Conservation (phyloP, 495 filamentous ascomycete genomes). For the Penicillium manginii region DNA sequence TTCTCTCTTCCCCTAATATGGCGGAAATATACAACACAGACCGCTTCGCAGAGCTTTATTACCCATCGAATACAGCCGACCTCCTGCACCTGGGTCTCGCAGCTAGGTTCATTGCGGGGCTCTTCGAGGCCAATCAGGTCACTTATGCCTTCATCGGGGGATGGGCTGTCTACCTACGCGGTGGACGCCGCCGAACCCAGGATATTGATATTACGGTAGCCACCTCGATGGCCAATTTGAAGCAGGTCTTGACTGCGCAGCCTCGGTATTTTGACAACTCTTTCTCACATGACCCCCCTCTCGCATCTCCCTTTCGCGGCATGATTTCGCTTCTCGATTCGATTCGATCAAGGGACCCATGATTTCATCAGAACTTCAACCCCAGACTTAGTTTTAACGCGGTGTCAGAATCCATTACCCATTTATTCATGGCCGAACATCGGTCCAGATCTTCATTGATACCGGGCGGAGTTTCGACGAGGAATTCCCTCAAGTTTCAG, state of each 20-base stretch:
- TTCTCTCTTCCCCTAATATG: conserved; percentile 17
- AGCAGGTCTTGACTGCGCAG: conserved; percentile 24
- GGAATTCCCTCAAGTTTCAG: conserved; percentile 26
- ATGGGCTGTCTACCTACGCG: conserved; percentile 27
- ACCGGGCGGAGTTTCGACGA: conserved; percentile 22
- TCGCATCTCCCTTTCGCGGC: conserved; percentile 5
- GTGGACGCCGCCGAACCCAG: conserved; percentile 23
- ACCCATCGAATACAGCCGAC: conserved; percentile 28
- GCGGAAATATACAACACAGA: conserved; percentile 32
- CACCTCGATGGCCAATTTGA: conserved; percentile 24
- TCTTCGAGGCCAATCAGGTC: conserved; percentile 25
- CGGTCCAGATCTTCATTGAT: conserved; percentile 29
- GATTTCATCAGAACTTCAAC: background rate
- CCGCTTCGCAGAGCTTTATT: conserved; percentile 30
- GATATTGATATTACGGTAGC: conserved; percentile 29
- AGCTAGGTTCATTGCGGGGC: conserved; percentile 24
- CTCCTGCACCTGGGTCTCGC: conserved; percentile 27
- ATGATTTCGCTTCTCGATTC: background rate
- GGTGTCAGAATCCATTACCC: conserved; percentile 25
- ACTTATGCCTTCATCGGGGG: conserved; percentile 30
- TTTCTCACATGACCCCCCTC: background rate
- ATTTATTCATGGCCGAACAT: conserved; percentile 23
- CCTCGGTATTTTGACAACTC: conserved; percentile 19
- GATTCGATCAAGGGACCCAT: background rate
- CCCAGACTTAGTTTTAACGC: conserved; percentile 11